These are phyloP conservation scores for Eutrema japonicum DNA, from an alignment of 345 rosid genomes.

Conservation along the genomic window DNA sequence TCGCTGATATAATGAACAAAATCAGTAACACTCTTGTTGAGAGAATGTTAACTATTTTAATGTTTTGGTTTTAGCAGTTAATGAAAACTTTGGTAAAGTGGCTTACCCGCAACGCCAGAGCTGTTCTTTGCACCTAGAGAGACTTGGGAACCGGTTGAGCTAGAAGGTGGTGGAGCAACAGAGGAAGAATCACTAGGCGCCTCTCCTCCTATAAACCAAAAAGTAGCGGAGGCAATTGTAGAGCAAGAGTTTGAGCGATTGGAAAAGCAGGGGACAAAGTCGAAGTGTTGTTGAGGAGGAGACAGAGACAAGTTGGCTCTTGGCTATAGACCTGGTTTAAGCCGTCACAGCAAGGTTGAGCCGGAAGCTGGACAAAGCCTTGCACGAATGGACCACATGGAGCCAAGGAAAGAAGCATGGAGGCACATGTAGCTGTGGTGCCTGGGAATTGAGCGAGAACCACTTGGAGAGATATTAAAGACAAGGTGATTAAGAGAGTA, in stretches of 20 bases:
- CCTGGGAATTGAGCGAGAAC: conserved; percentile 49
- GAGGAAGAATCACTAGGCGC: conserved; percentile 43
- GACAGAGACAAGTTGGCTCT: conserved; percentile 70
- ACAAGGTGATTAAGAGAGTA: conserved; percentile 43
- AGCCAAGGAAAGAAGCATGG: conserved; percentile 58
- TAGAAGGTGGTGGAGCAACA: conserved; percentile 49
- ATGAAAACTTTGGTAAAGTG: not conserved
- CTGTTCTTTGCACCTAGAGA: conserved; percentile 49
- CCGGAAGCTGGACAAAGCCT: conserved; percentile 57
- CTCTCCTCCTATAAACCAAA: conserved; percentile 39
- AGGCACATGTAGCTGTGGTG: conserved; percentile 53
- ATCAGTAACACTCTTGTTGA: not conserved
- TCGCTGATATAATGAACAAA: conserved; percentile 45
- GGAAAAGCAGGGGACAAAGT: conserved; percentile 55
- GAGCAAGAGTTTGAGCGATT: conserved; percentile 66
- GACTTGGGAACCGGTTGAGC: conserved; percentile 51
- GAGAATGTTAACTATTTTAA: not conserved
- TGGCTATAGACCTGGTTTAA: conserved; percentile 59
- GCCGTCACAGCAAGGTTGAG: conserved; percentile 65
- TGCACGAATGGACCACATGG: conserved; percentile 80
- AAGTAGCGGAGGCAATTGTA: conserved; percentile 55
- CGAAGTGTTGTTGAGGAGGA: conserved; percentile 60
- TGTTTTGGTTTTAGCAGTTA: conserved; percentile 18
- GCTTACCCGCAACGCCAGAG: conserved; percentile 46
- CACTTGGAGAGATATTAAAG: conserved; percentile 24